Base-by-base conservation (phyloP, 352 stramenopile species). In the Phytopythium litorale region DNA sequence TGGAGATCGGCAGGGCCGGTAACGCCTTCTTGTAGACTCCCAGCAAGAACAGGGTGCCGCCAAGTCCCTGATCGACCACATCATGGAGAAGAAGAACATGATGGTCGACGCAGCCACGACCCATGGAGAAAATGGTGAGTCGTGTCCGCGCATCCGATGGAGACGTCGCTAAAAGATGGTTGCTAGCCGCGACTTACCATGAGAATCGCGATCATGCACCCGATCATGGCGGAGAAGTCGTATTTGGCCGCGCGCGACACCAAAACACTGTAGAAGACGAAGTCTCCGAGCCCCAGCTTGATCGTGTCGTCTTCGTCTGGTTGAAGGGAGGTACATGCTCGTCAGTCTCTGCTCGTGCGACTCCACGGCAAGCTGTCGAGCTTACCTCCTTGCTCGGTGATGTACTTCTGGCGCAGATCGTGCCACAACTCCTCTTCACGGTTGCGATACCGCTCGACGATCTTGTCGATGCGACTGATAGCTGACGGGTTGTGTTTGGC, bases 211-310 rank as follows among this genome's bases (percentile, higher is more conserved):
- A 99, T 70, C 49, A 98, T 87, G 65, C 94, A 99, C 7, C 87
- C 86, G 21, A 96, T 79, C 83, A 98, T 99, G 19, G 96, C 88
- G 18, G 92, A 92, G 65, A 99, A 98, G 54, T 98, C 96, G 63
- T 96, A 98, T 62, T 98, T 90, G 21, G 96, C 96, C 25, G 98
- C 97, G 40, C 98, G 96, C 38, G 95, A 97, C 30, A 99, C 96
- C 33, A 99, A 78, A 4, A 99, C 90, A 51, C 88, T 98, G 76
- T 99, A 99, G 69, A 99, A 99, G 30, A 99, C 97, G 70, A 99
- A 99, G 73, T 99, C 98, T 11, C 98, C 98, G n/a, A 98, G 77
- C 12, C 95, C 95, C 16, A 98, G 81, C 64, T 98, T 94, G 60
- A 98, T 98, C 30, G 88, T 96, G 56, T 91, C 93, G 33, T 87